Evolutionary conservation across 2,329 filamentous ascomycete species (phyloP).

Genomic region (Monilinia aucupariae): DNA sequence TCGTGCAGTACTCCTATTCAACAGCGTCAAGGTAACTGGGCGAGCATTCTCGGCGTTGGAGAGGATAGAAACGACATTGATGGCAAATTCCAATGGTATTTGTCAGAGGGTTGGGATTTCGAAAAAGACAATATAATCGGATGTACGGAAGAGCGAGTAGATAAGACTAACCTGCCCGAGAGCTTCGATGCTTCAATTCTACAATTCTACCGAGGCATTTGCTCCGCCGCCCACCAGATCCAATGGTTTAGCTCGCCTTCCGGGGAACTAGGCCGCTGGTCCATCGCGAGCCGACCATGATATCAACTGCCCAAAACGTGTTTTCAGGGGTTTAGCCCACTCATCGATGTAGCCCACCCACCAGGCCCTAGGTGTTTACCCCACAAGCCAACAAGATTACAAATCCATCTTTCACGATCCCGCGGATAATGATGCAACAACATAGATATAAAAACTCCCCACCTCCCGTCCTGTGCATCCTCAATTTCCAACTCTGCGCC

Average conservation of each 20-base stretch:
- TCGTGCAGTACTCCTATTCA: neutral
- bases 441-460: neutral
- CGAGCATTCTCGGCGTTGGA: neutral
- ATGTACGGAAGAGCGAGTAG: too few species aligned
- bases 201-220: neutral
- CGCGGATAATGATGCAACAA: neutral
- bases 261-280: too few species aligned
- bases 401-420: neutral
- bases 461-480: neutral
- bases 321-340: too few species aligned
- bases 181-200: too few species aligned
- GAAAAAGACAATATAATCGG: neutral
- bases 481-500: neutral
- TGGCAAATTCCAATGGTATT: neutral
- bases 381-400: constrained; percentile 1
- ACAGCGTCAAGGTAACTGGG: neutral
- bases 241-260: too few species aligned
- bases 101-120: neutral
- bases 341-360: too few species aligned
- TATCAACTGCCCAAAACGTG: too few species aligned
- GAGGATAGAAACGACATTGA: neutral
- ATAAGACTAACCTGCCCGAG: too few species aligned
- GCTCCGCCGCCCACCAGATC: too few species aligned
- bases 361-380: too few species aligned
- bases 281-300: too few species aligned